phyloP scores from a whole-genome alignment of 2,329 filamentous ascomycete species.

The Byssochlamys sp. region DNA sequence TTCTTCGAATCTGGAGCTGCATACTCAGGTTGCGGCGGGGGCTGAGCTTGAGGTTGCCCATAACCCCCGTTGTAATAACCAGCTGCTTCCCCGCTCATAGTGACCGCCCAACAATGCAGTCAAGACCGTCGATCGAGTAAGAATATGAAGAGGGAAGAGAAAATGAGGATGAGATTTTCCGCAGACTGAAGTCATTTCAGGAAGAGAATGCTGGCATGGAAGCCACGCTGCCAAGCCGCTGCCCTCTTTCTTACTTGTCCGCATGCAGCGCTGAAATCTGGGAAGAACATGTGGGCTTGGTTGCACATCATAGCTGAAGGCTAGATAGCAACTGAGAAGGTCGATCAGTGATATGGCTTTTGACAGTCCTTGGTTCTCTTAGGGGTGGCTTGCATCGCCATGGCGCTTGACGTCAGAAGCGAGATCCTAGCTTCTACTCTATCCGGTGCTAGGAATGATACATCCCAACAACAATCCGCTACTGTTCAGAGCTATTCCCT shows the following conservation, averaged over 20 bases:
- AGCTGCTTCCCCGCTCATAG: not conserved
- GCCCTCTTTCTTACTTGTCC: not conserved
- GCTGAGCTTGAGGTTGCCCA: not conserved
- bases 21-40: not conserved
- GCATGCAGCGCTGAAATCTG: not conserved
- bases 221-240: not conserved
- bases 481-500: not conserved
- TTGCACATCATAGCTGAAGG: not conserved
- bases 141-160: not conserved
- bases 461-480: not conserved
- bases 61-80: not conserved
- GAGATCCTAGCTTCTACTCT: not conserved
- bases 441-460: not conserved
- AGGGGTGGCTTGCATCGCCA: not conserved
- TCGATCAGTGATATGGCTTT: not conserved
- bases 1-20: slow-evolving; percentile 1
- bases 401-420: not conserved
- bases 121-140: not conserved
- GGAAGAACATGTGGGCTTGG: not conserved
- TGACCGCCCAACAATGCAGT: not conserved
- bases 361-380: not conserved
- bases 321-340: not conserved
- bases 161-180: not conserved
- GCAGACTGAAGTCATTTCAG: not conserved
- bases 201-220: not conserved